Base-by-base conservation (phyloP, 768 basidiomycete species). In the Chalciporus pseudorubinellus region DNA sequence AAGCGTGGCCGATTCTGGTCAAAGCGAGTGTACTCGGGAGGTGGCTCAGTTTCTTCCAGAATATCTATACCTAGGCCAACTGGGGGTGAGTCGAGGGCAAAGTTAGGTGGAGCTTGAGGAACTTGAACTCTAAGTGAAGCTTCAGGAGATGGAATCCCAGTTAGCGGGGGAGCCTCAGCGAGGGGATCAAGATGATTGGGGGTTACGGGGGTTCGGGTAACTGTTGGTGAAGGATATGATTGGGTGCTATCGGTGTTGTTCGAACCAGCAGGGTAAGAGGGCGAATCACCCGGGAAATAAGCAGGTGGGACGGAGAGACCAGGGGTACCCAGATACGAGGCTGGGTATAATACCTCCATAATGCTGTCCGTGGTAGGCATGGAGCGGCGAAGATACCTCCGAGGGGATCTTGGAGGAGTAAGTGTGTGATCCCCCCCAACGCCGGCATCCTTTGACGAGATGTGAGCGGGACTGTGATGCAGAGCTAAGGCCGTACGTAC, bases 11-110 rank as follows among this genome's bases (percentile, higher is more conserved):
- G 60, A 22, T 50, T 54, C 7, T 59, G 46, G 36, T 70, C 70
- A 21, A 67, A 62, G 28, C 57, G 66, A 0, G 65, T 62, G 52
- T 71, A 70, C 21, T 53, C 33, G 33, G 70, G 70, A 3, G 50
- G 54, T 10, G 46, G 36, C 24, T 54, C 60, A 20, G 14, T 20
- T 12, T 55, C 58, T 40, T 58, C 56, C 26, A 12, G 40, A 6
- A 34, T 18, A 20, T 45, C 46, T 20, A 13, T 20, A 13, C 38
- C 48, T 9, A 18, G 26, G 20, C 20, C 19, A 16, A 9, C 5
- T 6, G 44, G 7, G 2, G 44, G 43, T 36, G 18, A 31, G 18
- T 11, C 5, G 7, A 46, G 8, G 4, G 44, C 42, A 33, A 19
- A 28, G 19, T 9, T 48, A 2, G 36, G 44, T 33, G 59, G 51